Evolutionary conservation across 1,284 basidiomycete species (phyloP).

Genomic region (Ceratobasidium papillatum): DNA sequence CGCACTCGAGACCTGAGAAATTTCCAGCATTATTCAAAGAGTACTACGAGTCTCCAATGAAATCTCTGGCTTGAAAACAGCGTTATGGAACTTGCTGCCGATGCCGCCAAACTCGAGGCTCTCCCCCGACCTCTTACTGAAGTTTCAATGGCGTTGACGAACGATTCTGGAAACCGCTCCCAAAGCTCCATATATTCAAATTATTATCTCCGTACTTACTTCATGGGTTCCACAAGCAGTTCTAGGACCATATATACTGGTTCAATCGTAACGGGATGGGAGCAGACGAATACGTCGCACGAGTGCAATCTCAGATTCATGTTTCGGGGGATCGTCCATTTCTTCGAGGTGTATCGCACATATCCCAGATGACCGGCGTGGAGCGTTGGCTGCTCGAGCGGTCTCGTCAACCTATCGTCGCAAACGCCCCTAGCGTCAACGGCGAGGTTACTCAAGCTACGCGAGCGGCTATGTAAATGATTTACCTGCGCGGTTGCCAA

Average conservation of each 20-base stretch:
- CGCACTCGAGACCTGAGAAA: too few species aligned
- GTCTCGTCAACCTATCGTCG: slow-evolving; percentile 10
- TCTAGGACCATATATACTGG: slow-evolving; percentile 31
- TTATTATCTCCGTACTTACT: slow-evolving; percentile 31
- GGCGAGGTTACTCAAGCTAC: slow-evolving; percentile 24
- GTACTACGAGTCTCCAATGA: too few species aligned
- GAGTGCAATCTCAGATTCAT: background rate
- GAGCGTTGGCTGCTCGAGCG: slow-evolving; percentile 36
- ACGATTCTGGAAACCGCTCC: slow-evolving; percentile 25
- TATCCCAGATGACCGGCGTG: slow-evolving; percentile 32
- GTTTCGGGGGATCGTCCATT: slow-evolving; percentile 21
- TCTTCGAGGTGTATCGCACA: slow-evolving; percentile 17
- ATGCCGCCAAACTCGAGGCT: background rate
- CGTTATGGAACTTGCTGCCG: background rate
- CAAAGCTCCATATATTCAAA: slow-evolving; percentile 19
- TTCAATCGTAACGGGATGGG: slow-evolving; percentile 30
- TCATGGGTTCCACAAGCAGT: slow-evolving; percentile 38
- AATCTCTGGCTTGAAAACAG: too few species aligned
- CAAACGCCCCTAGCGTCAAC: slow-evolving; percentile 32
- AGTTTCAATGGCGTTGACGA: slow-evolving; percentile 38
- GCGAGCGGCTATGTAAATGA: slow-evolving; percentile 9
- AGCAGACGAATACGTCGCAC: slow-evolving; percentile 9
- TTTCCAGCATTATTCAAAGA: too few species aligned
- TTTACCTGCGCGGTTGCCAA: slow-evolving; percentile 28
- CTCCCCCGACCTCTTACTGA: too few species aligned